Evolutionary conservation across 192 early-diverging fungal species (phyloP), one percentile per base, ranked within the genome.

Genomic region (Tieghemiomyces parasiticus): DNA sequence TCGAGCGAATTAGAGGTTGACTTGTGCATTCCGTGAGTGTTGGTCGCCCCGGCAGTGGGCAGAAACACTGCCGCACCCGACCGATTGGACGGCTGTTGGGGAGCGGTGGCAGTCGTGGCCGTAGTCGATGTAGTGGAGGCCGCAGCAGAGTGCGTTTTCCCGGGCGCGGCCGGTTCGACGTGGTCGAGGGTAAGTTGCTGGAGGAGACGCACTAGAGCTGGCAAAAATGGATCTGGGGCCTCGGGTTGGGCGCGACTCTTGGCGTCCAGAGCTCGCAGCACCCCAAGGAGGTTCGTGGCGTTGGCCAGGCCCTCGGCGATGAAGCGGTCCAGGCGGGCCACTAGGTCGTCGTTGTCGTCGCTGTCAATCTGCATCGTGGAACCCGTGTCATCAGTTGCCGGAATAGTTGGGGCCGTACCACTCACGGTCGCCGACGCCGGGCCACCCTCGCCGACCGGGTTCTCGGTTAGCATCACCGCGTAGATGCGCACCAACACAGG

Each of bases 121-220:
- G 61, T 25, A 22, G 62, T 46, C 3, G 61, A 46, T 0, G 69
- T 33, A 3, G 61, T 50, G 28, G 62, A 54, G 2, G 65, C 65
- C 20, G n/a, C n/a, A n/a, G n/a, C n/a, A n/a, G n/a, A n/a, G n/a
- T n/a, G n/a, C n/a, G n/a, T n/a, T n/a, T n/a, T n/a, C n/a, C n/a
- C n/a, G n/a, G n/a, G n/a, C n/a, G n/a, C n/a, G n/a, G n/a, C n/a
- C n/a, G n/a, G 74, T 29, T 77, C 69, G 45, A 77, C 81, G 64
- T 91, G 83, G 32, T 94, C 93, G 63, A 87, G 93, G 33, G 87
- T 82, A 25, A 94, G 74, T 65, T 86, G 89, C 63, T 87, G 82
- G 0, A 96, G 70, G 4, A 92, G 67, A 61, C 89, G 90, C 70
- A 93, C 84, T 45, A 98, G 62, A 26, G 80, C 81, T 19, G 82